Evolutionary conservation across 2,329 filamentous ascomycete species (phyloP), one percentile per base, ranked within the genome.

Genomic region (Clonostachys rosea): DNA sequence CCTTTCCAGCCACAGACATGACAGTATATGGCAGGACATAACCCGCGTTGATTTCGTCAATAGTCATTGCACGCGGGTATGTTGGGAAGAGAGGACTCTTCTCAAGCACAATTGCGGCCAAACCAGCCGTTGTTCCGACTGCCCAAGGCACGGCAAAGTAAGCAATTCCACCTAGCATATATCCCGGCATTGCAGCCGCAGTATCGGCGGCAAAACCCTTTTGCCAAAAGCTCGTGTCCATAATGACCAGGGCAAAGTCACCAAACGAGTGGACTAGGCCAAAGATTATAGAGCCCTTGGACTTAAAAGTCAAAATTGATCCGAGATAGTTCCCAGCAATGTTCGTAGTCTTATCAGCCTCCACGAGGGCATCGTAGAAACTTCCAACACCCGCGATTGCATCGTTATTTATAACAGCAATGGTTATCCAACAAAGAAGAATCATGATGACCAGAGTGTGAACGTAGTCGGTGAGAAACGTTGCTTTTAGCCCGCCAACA

Each of bases 91-190:
- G 72, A 2, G 81, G 85, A 55, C 81, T 86, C 53, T 74, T 81
- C 64, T 96, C 90, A 2, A 96, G 76, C 1, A 89, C 87, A 8
- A 96, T 74, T 4, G 87, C 89, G 1, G 87, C 79, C 7, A 96
- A 77, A 34, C 91, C 91, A 83, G 95, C 88, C 2, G 91, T 95
- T 0, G 89, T 96, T 2, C 91, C 90, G 3, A 84, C 87, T 10
- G 95, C 75, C 87, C 89, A 95, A 1, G 91, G 91, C 45, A 96
- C 95, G 1, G 91, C 91, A 56, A 96, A 96, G 91, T 91, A 96
- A 44, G 81, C 84, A 2, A 95, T 76, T 18, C 91, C 91, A 6
- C 91, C 91, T 51, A 92, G 79, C 47, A 96, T 85, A 60, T 96
- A 96, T 16, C 91, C 91, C 0, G 91, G 91, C 3, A 96, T 79